Evolutionary conservation across 2,329 filamentous ascomycete species (phyloP).

Genomic region (Ophiostoma sp.): DNA sequence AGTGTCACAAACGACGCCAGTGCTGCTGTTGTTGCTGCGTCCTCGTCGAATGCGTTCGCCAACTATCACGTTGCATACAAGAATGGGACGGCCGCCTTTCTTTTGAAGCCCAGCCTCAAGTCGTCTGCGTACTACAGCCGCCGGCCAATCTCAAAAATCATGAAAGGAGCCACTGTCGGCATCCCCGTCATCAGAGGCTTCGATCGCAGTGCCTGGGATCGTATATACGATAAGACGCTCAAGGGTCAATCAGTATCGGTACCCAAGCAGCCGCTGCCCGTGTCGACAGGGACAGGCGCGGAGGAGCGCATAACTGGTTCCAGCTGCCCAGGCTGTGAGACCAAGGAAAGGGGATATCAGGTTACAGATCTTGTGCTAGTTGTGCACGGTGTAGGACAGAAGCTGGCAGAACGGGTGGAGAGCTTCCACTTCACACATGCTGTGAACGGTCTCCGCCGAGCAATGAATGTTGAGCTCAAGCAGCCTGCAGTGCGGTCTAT

Average conservation of each 20-base stretch:
- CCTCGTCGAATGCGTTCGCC: slow-evolving; percentile 49
- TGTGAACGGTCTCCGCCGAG: slow-evolving; percentile 81
- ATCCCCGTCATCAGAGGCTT: slow-evolving; percentile 88
- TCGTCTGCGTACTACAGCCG: slow-evolving; percentile 82
- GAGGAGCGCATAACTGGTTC: not conserved
- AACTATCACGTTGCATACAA: slow-evolving; percentile 84
- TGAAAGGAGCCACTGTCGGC: slow-evolving; percentile 75
- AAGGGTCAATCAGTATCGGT: slow-evolving; percentile 27
- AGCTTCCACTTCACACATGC: slow-evolving; percentile 97
- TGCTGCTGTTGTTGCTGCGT: slow-evolving; percentile 34
- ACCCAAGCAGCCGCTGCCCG: not conserved
- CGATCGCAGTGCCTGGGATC: slow-evolving; percentile 69
- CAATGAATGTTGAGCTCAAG: slow-evolving; percentile 77
- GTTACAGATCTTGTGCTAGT: slow-evolving; percentile 87
- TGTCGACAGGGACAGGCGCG: not conserved
- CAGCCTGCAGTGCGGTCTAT: slow-evolving; percentile 68
- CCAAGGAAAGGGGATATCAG: slow-evolving; percentile 58
- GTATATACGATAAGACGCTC: slow-evolving; percentile 48
- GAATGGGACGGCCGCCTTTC: slow-evolving; percentile 67
- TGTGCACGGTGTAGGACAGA: slow-evolving; percentile 93
- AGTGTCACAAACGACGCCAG: no score
- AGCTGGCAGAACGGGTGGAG: slow-evolving; percentile 88
- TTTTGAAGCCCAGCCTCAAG: slow-evolving; percentile 77
- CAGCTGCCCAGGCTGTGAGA: slow-evolving; percentile 53
- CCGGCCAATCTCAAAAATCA: slow-evolving; percentile 74